Base-by-base conservation (phyloP, 805 yeast genomes). In the Kazachstania psychrophila region DNA sequence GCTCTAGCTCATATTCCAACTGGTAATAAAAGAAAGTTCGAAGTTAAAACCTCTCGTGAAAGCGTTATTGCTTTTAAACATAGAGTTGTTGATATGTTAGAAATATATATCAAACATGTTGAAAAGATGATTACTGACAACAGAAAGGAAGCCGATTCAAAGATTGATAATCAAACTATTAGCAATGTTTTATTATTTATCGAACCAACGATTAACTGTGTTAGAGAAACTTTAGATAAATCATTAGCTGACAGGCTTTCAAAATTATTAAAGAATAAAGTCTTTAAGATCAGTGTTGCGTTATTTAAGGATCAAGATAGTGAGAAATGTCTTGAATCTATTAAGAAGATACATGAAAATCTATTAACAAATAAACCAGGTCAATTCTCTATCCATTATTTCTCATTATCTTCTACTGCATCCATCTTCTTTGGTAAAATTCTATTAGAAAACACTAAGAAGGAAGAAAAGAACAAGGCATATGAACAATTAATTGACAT, bases 41-140 rank as follows among this genome's bases (percentile, higher is more conserved):
- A 84, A 41, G 84, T 76, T n/a, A 62, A 69, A 33, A 80, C 79
- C 43, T 95, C 96, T 6, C 74, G 79, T 50, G 82, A 81, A 53
- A 80, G 77, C 49, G 81, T 89, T 66, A 67, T 78, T 4, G 71
- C 80, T 35, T 81, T 88, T 62, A 89, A 89, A 52, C 74, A 72
- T 46, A 68, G 95, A 38, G 71, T 86, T 6, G 61, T 89, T 35
- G 96, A 88, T 49, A 64, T 89, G 51, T 52, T 89, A 16, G 94
- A 84, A 17, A 61, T 72, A 5, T 85, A 73, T 49, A 61, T 66
- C 41, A 72, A 69, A 44, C 23, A 70, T 69, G 49, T 69, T 68
- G 32, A 50, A 43, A 36, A 56, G 22, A 19, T 14, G 13, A 22
- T 26, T 5, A 18, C 47, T 23, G 48, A 54, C 12, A 25, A 28